phyloP scores from a whole-genome alignment of 495 filamentous ascomycete species.

The Massariosphaeria phaeospora region DNA sequence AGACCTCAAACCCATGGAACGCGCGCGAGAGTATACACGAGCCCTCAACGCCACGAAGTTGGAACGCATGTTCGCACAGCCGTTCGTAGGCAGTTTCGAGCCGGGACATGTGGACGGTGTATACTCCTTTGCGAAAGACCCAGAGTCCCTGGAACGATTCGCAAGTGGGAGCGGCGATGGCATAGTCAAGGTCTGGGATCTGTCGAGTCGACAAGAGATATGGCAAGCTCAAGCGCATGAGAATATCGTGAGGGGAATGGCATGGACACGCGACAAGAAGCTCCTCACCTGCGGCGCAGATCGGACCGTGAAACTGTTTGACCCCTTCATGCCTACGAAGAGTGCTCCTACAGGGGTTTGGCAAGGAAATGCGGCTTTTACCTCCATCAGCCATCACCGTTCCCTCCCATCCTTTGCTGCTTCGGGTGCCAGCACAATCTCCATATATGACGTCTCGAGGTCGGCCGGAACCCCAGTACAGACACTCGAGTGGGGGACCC shows the following conservation, averaged over 20 bases:
- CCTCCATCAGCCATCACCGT: conserved; percentile 77
- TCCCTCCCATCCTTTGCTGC: conserved; percentile 64
- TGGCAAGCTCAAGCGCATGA: conserved; percentile 79
- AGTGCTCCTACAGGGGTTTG: conserved; percentile 70
- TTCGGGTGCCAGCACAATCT: conserved; percentile 70
- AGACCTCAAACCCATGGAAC: conserved; percentile 87
- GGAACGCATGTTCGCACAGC: conserved; percentile 91
- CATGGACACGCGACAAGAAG: conserved; percentile 78
- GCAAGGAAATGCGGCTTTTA: conserved; percentile 76
- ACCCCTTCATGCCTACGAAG: conserved; percentile 72
- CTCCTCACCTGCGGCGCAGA: conserved; percentile 88
- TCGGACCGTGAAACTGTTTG: conserved; percentile 80
- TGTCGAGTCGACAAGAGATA: conserved; percentile 70
- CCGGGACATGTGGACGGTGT: conserved; percentile 93
- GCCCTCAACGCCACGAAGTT: conserved; percentile 89
- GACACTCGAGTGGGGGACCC: conserved; percentile 78
- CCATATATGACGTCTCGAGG: conserved; percentile 79
- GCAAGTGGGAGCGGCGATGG: conserved; percentile 44
- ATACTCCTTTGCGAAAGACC: conserved; percentile 45
- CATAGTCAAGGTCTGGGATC: conserved; percentile 91
- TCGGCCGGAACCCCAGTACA: conserved; percentile 68
- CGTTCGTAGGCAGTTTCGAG: conserved; percentile 83
- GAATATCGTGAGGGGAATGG: conserved; percentile 85
- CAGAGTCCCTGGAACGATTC: conserved; percentile 39
- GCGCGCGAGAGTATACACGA: conserved; percentile 85